These are phyloP conservation scores for Kluyveromyces marxianus DNA, from an alignment of 1,139 yeast species.

Conservation along the genomic window DNA sequence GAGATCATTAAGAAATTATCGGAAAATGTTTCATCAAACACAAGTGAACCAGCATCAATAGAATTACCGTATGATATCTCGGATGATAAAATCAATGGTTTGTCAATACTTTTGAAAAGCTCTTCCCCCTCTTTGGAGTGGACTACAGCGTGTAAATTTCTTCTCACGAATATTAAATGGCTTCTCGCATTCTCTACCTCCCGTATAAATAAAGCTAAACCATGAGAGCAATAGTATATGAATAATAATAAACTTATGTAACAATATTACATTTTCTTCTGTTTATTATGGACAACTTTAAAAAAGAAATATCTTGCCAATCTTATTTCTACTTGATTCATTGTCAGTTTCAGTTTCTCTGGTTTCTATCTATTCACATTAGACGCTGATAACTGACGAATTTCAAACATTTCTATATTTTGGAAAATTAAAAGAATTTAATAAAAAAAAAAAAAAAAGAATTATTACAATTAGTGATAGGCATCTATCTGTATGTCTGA, in stretches of 20 bases:
- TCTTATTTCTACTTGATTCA: too few relatives aligned
- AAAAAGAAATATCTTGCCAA: too few relatives aligned
- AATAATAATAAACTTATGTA: neutral
- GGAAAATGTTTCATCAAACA: slow-evolving; percentile 10
- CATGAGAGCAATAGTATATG: neutral
- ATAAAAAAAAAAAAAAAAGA: too few relatives aligned
- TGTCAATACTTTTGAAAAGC: slow-evolving; percentile 63
- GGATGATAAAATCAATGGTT: slow-evolving; percentile 69
- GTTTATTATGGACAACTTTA: too few relatives aligned
- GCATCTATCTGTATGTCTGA: too few relatives aligned
- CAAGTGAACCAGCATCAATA: slow-evolving; percentile 25
- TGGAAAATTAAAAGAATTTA: too few relatives aligned
- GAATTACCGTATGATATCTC: slow-evolving; percentile 65
- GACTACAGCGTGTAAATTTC: slow-evolving; percentile 83
- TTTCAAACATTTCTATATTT: too few relatives aligned
- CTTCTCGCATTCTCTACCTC: slow-evolving; percentile 32
- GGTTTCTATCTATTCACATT: too few relatives aligned
- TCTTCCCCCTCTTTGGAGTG: slow-evolving; percentile 64
- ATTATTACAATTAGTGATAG: too few relatives aligned
- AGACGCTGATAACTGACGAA: too few relatives aligned
- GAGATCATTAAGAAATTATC: slow-evolving; percentile 21
- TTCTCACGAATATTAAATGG: slow-evolving; percentile 54
- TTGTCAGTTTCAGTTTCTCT: too few relatives aligned
- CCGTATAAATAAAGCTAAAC: slow-evolving; percentile 2
- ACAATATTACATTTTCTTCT: neutral